Evolutionary conservation across 2,329 filamentous ascomycete genomes (phyloP), one percentile per base, ranked within the genome.

Genomic region (Talaromyces pinophilus): DNA sequence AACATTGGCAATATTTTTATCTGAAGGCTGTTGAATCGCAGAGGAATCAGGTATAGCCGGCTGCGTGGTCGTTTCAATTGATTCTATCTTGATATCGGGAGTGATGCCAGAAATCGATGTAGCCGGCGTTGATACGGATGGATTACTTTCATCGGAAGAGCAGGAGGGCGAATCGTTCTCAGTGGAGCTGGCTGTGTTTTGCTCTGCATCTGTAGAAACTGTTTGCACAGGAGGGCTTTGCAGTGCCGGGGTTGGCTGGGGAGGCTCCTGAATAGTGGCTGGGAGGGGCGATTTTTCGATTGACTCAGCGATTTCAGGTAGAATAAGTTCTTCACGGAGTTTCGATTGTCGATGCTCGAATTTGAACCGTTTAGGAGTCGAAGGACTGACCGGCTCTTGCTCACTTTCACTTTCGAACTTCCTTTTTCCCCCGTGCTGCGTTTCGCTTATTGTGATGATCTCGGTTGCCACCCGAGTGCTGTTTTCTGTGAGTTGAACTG

Each of bases 291-390:
- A 57, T 13, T 59, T 64, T 19, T 69, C 55, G 22, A 71, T 69
- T 5, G 72, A 71, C 42, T 67, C 60, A 5, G 72, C 62, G 25
- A 74, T 64, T 42, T 78, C 76, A 46, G 76, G 69, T 15, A 76
- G 70, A 8, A 76, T 75, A 15, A 80, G 70, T 38, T 79, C 77
- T 55, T 78, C 74, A 55, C 77, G 72, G 59, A 80, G 62, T 48
- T 78, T 79, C 6, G 77, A 79, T 25, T 69, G 70, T 44, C 74
- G 75, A 5, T 71, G 73, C 22, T 72, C 70, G 64, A 78, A 79
- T 46, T 78, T 77, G 13, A 68, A 67, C 44, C 74, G 69, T 64
- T 78, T 79, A 35, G 77, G 76, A 5, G 76, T 77, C 2, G 72
- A 73, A 28, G 69, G 67, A 4, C 67, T 64, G 1, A 71, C 69